Evolutionary conservation across 2,329 filamentous ascomycete genomes (phyloP), one percentile per base, ranked within the genome.

Genomic region (Xylariaceae sp.): DNA sequence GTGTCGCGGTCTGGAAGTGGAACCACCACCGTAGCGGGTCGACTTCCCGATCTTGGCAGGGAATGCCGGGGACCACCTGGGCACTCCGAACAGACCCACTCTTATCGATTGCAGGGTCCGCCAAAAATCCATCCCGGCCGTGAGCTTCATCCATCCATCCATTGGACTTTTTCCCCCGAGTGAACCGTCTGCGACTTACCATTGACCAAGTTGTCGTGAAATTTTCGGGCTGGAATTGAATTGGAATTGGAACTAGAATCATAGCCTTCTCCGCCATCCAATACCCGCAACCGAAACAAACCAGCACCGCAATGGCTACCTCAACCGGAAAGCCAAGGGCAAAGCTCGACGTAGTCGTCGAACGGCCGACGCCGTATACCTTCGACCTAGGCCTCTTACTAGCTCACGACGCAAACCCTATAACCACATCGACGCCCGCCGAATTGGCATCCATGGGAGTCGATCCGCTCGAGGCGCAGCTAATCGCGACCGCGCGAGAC

Each of bases 371-470:
- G 6, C 65, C 65, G 3, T 67, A 67, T 56, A 67, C 63, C 41
- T 68, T 66, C 63, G 65, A 68, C 56, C 61, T 67, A 0, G 87
- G 91, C 62, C 85, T 95, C 68, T 85, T 97, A 50, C 81, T 95
- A 68, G 87, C 85, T 71, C 85, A 86, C 68, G 94, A 97, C 74
- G 83, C 91, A 37, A 97, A 96, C 74, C 89, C 92, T 19, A 62
- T 70, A 44, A 58, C 55, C 19, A 58, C 65, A 32, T 64, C 64
- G 6, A 51, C 61, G 13, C 46, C 58, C 16, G 41, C 57, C 44
- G 55, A 58, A 29, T 29, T 2, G 76, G 94, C 58, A 73, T 80
- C 63, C 72, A 71, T 50, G 47, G 72, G 72, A 56, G 54, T 64
- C 49, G 60, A 71, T 29, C 67, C 76, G 36, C 73, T 85, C 59